Conservation (phyloP, 2,329 filamentous ascomycete species). For the Zymoseptoria pseudotritici region DNA sequence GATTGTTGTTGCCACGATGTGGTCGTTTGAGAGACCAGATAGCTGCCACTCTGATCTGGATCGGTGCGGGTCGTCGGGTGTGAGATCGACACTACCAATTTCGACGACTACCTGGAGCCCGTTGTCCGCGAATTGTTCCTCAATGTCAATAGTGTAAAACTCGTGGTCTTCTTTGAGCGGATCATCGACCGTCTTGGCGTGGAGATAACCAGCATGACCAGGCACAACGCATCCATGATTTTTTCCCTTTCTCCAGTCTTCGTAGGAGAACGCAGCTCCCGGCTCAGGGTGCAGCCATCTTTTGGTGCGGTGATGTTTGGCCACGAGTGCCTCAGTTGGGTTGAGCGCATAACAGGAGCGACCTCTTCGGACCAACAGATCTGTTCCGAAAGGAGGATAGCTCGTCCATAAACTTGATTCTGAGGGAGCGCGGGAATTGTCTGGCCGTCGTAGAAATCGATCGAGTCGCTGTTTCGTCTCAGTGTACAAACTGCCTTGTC, state of each 20-base stretch:
- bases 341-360: not conserved
- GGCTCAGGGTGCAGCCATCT: slow-evolving; percentile 6
- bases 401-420: not conserved
- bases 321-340: not conserved
- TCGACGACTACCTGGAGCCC: slow-evolving; percentile 56
- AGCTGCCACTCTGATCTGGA: slow-evolving; percentile 45
- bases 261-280: slow-evolving; percentile 1
- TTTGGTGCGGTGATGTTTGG: not conserved
- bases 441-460: not conserved
- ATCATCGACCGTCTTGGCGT: slow-evolving; percentile 15
- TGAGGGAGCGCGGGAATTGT: not conserved
- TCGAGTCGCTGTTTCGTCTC: not conserved
- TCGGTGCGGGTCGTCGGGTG: slow-evolving; percentile 48
- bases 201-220: not conserved
- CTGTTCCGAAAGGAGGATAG: not conserved
- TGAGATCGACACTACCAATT: slow-evolving; percentile 49
- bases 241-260: not conserved
- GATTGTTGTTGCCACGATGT: slow-evolving; percentile 53
- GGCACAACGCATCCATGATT: not conserved
- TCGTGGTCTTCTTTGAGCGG: not conserved
- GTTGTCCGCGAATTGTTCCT: slow-evolving; percentile 30
- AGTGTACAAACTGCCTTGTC: not conserved
- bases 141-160: slow-evolving; percentile 14
- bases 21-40: slow-evolving; percentile 46
- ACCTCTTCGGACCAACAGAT: not conserved